Percentiles rank a stretch among this genome's conserved stretches.
These are phyloP conservation scores for Globisporangium echinulatum DNA, from an alignment of 352 stramenopile species.

Conservation along the genomic window DNA sequence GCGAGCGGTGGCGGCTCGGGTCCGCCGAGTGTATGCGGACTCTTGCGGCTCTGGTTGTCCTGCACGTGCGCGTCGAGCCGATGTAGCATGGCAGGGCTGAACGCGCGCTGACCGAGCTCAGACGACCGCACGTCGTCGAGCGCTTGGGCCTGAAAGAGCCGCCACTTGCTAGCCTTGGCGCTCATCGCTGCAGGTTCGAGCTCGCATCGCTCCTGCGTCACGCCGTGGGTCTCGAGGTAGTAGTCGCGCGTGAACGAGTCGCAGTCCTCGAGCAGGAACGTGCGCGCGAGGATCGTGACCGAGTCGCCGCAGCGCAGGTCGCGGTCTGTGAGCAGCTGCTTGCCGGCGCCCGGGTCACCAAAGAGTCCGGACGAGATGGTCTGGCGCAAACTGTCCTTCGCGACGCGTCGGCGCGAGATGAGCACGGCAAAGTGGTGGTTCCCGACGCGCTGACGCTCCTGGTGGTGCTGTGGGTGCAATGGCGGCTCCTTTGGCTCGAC, in stretches of 20 bases:
- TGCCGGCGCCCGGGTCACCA: slow-evolving; percentile 3
- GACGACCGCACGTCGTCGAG: neutral
- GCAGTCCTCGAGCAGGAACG: slow-evolving; percentile 89
- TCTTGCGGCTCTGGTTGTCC: slow-evolving; percentile 13
- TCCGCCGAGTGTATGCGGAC: neutral
- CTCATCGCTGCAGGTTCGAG: slow-evolving; percentile 3
- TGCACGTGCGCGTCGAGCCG: slow-evolving; percentile 13
- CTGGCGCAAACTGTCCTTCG: slow-evolving; percentile 18
- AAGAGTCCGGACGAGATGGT: slow-evolving; percentile 5
- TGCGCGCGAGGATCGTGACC: slow-evolving; percentile 78
- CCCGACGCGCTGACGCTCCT: slow-evolving; percentile 35
- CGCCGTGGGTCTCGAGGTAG: slow-evolving; percentile 75
- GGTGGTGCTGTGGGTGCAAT: slow-evolving; percentile 20
- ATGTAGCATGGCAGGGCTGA: slow-evolving; percentile 14
- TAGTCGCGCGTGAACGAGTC: slow-evolving; percentile 88
- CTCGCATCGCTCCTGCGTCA: slow-evolving; percentile 70
- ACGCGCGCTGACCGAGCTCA: slow-evolving; percentile 5
- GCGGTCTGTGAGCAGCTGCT: slow-evolving; percentile 40
- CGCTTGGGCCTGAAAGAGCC: slow-evolving; percentile 34
- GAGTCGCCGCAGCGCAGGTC: slow-evolving; percentile 83
- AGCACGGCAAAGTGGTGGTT: slow-evolving; percentile 75
- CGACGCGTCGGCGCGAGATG: slow-evolving; percentile 68
- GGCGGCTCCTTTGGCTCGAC: slow-evolving; percentile 50
- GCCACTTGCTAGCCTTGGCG: slow-evolving; percentile 35
- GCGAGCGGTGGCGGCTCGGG: slow-evolving; percentile 21